Evolutionary conservation across 352 stramenopile genomes (phyloP), one percentile per base, ranked within the genome.

Genomic region (Stramenopiles sp.): DNA sequence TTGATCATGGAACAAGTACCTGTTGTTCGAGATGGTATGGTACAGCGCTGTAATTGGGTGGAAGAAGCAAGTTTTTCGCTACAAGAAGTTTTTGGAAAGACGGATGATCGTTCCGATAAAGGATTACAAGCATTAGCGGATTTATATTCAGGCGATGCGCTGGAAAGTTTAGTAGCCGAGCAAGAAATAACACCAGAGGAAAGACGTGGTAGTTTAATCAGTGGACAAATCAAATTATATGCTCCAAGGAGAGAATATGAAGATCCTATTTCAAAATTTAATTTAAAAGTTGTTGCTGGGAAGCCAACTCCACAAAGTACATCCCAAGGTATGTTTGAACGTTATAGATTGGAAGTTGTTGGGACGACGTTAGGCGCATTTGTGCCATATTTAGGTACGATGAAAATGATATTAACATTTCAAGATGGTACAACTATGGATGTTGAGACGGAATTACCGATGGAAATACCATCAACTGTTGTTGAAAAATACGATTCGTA

Each of bases 1-100:
- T 31, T 79, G 0, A 76, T 83, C 0, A 33, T 83, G 4, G 78
- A 81, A 63, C 78, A 83, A 73, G 80, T 83, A 32, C 78, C 80
- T 0, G 78, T 78, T n/a, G 13, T 80, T 13, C 78, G 78, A 0
- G 80, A 83, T 30, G 1, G 4, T 6, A 30, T 81, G 32, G 29
- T 80, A 13, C 32, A 31, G 30, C 27, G 63, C 20, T 79, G 78
- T 6, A 69, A 80, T 73, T 83, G 73, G 63, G 29, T 65, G 6
- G 63, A 30, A 1, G 29, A 80, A 6, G 65, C 78, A 20, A 20
- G 4, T 13, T 53, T 13, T 53, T 53, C 38, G 38, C 13, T 53
- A 53, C 38, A 53, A 53, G 38, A 53, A 53, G 13, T 53, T 13
- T 53, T 53, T 53, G 38, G 38, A 53, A 53, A 53, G 38, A 13